These are phyloP conservation scores for Magnolia sinica DNA, from an alignment of 164 flowering plant species.

Conservation along the genomic window DNA sequence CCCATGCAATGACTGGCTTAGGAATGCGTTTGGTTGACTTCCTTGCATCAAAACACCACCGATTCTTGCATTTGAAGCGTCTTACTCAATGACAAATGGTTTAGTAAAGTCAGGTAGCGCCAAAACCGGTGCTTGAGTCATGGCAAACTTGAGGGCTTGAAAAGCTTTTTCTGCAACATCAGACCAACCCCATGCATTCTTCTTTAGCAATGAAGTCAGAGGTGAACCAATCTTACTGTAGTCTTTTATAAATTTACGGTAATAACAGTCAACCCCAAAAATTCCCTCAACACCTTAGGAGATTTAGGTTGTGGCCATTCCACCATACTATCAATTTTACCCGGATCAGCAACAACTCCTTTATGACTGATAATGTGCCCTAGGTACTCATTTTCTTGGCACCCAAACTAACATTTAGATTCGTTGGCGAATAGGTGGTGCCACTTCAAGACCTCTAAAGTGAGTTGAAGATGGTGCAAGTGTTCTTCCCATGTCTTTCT, in stretches of 20 bases:
- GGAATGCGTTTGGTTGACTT: neutral
- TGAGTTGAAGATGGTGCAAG: neutral
- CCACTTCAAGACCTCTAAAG: neutral
- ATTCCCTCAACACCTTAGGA: neutral
- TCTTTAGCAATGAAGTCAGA: neutral
- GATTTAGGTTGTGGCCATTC: slow-evolving; percentile 1
- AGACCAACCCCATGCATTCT: neutral
- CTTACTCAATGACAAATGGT: neutral
- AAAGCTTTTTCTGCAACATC: neutral
- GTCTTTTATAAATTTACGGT: neutral
- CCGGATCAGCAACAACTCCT: neutral
- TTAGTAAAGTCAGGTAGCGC: neutral
- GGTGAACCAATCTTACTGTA: neutral
- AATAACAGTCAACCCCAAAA: neutral
- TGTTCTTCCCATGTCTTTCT: neutral
- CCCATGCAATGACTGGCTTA: neutral
- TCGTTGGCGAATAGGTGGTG: neutral
- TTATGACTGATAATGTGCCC: neutral
- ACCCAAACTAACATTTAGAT: neutral
- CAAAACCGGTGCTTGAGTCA: neutral
- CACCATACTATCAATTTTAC: neutral
- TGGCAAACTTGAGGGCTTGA: neutral
- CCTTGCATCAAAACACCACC: neutral
- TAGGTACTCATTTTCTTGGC: neutral
- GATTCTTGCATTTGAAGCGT: neutral